Base-by-base conservation (phyloP, 768 basidiomycete species). In the Amanita polypyramis region DNA sequence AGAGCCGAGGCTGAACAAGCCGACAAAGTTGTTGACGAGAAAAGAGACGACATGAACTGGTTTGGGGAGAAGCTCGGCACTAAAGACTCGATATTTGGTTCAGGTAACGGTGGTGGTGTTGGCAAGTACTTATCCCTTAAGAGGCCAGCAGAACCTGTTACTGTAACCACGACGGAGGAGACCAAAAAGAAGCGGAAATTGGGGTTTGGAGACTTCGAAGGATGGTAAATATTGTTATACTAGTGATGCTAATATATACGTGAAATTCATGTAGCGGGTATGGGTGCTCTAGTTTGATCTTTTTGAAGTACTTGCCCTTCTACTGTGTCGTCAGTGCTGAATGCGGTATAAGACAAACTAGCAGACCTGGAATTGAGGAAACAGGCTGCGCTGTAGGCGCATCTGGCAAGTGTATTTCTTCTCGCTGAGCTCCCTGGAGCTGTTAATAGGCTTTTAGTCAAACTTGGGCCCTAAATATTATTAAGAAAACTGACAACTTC, bases 161-260 rank as follows among this genome's bases (percentile, higher is more conserved):
- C 45, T 5, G 14, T 17, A 9, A 55, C 51, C 43, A 58, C 54
- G 2, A 48, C 38, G 14, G 74, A 76, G 42, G 77, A 83, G 47
- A 27, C 25, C 7, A 85, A 82, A 62, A 95, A 93, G 73, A 86
- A 85, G 65, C 77, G 85, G 56, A 82, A 77, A 54, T 61, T 82
- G 33, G 94, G 93, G 1, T 97, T 98, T 64, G 93, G 94, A n/a
- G 73, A 92, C 60, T 94, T 94, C 49, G 80, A 82, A 20, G 79
- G 76, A 29, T 93, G 89, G 88, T 93, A 66, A 56, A 43, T 38
- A 30, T 25, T 36, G 39, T 40, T 52, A 37, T 54, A 45, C 47
- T 36, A 7, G 20, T 35, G 30, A 47, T 42, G 41, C 35, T 41
- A 45, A 46, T 40, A 40, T 33, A 23, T 30, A 12, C 37, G 27